A percentile compares a stretch with the other conserved stretches of the same genome.
Evolutionary conservation across 768 basidiomycete species (phyloP).

Genomic region (Amyloporia xantha): DNA sequence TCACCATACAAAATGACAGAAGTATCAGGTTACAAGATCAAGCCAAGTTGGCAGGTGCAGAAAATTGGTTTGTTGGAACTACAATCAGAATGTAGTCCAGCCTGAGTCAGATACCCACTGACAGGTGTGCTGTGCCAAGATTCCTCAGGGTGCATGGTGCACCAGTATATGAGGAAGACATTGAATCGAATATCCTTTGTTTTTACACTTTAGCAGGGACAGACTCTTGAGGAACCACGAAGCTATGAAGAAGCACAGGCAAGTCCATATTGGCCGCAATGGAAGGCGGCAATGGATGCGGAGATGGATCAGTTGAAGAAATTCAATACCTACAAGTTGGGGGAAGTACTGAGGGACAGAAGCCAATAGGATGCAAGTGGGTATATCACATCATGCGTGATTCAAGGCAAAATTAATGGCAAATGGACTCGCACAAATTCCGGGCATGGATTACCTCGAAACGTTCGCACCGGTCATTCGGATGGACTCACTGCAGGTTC

Average conservation of each 20-base stretch:
- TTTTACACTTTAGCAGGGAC: background rate
- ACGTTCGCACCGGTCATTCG: conserved; percentile 17
- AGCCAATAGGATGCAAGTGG: conserved; percentile 24
- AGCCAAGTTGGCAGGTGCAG: background rate
- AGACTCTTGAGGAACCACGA: background rate
- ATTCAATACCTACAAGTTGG: background rate
- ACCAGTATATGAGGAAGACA: background rate
- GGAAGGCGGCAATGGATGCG: conserved; percentile 9
- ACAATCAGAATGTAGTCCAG: too few species aligned
- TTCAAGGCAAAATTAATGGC: conserved; percentile 32
- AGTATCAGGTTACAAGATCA: background rate
- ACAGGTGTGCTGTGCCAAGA: conserved; percentile 1
- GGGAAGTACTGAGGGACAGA: conserved; percentile 11
- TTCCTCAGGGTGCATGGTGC: background rate
- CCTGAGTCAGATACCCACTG: too few species aligned
- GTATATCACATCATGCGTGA: conserved; percentile 29
- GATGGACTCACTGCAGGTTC: conserved; percentile 2
- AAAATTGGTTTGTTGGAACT: conserved; percentile 3
- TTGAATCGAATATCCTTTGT: conserved; percentile 5
- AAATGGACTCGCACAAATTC: conserved; percentile 30
- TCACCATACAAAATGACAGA: background rate
- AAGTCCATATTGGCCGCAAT: background rate
- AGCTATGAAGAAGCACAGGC: background rate
- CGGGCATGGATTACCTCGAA: conserved; percentile 27
- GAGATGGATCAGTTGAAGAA: conserved; percentile 4